These are phyloP conservation scores for Trebouxiophyceae sp. DNA, from an alignment of 163 green algal species.

Conservation along the genomic window DNA sequence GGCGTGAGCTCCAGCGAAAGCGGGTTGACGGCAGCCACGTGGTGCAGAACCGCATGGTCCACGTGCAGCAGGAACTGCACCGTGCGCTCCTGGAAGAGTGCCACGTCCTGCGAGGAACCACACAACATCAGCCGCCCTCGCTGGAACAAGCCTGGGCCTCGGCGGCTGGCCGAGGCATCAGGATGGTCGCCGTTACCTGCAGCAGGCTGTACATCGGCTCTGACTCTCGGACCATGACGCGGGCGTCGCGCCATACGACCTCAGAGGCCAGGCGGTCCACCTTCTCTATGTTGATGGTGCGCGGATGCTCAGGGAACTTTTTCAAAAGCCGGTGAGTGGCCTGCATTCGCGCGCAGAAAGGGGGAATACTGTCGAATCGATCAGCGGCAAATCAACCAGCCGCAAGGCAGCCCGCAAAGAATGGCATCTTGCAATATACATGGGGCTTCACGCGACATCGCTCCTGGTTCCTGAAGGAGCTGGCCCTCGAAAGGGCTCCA, in stretches of 20 bases:
- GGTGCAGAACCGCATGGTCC: not conserved
- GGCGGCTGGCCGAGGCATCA: no score
- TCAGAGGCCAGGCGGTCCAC: conserved; percentile 1
- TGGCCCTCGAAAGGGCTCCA: no score
- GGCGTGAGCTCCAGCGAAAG: conserved; percentile 13
- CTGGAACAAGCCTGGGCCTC: not conserved
- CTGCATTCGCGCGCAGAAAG: no score
- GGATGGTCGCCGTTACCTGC: no score
- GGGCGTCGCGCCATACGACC: conserved; percentile 4
- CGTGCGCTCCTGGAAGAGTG: not conserved
- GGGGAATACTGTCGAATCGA: no score
- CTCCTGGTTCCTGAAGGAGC: not conserved
- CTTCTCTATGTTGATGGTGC: not conserved
- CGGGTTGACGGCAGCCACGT: not conserved
- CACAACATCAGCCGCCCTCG: not conserved
- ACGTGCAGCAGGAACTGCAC: conserved; percentile 1
- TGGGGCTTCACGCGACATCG: not conserved
- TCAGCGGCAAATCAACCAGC: not conserved
- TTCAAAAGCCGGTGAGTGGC: not conserved
- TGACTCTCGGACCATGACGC: conserved; percentile 1
- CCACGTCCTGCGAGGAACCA: conserved; percentile 4
- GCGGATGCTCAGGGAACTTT: not conserved
- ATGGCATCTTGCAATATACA: not conserved
- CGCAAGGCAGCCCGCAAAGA: not conserved
- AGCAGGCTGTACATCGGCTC: conserved; percentile 6